Evolutionary conservation across 257 asterid species (phyloP).

Genomic region (Lithospermum erythrorhizon): DNA sequence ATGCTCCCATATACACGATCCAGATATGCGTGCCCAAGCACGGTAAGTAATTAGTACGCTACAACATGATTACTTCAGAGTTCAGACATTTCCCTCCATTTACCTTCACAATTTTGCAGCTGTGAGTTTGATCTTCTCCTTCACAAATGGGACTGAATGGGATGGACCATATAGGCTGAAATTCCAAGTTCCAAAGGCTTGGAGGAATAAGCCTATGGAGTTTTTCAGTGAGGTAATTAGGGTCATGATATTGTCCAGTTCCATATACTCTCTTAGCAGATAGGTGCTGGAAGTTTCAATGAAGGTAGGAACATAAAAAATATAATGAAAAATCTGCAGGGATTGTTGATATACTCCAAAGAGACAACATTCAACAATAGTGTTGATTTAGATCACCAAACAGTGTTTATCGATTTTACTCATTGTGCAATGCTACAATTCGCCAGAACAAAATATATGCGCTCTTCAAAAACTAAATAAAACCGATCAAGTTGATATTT

Average conservation of each 20-base stretch:
- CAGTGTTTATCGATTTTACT: too few relatives aligned
- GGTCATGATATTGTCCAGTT: background rate
- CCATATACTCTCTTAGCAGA: background rate
- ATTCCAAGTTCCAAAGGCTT: constrained; percentile 67
- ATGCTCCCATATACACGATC: constrained; percentile 62
- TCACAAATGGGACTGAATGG: constrained; percentile 79
- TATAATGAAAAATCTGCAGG: too few relatives aligned
- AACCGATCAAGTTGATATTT: background rate
- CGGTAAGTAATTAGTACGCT: constrained; percentile 24
- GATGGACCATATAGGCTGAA: constrained; percentile 79
- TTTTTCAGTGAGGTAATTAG: constrained; percentile 52
- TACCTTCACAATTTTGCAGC: constrained; percentile 34
- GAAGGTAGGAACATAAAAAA: too few relatives aligned
- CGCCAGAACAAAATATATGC: background rate
- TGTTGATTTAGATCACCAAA: too few relatives aligned
- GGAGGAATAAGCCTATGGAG: constrained; percentile 51
- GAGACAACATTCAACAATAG: too few relatives aligned
- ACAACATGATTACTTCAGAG: background rate
- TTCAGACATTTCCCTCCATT: background rate
- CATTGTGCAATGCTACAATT: too few relatives aligned
- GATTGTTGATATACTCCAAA: too few relatives aligned
- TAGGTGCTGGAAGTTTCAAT: too few relatives aligned
- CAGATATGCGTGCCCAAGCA: constrained; percentile 82
- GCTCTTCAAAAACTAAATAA: background rate
- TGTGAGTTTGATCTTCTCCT: constrained; percentile 67